Evolutionary conservation across 345 rosid species (phyloP).

Genomic region (Eucalyptus polyanthemos): DNA sequence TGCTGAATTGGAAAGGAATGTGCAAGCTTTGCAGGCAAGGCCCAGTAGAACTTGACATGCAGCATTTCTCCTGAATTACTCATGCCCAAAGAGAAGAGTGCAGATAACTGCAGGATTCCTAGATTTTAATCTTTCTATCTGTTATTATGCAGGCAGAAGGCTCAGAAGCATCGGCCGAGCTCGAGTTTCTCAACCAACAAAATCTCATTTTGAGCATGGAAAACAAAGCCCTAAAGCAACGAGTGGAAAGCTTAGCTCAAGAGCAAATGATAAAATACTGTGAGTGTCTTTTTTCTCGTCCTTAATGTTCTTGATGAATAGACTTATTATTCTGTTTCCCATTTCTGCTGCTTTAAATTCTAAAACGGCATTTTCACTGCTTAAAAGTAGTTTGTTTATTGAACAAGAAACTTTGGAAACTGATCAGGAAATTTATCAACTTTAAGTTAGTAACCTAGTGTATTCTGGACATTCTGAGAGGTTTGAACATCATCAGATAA

Average conservation of each 20-base stretch:
- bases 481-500: neutral
- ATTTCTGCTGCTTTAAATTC: neutral
- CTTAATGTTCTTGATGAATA: neutral
- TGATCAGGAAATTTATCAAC: neutral
- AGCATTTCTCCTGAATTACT: neutral
- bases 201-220: constrained; percentile 83
- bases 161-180: constrained; percentile 75
- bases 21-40: constrained; percentile 88
- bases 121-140: neutral
- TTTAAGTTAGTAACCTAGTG: neutral
- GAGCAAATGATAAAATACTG: constrained; percentile 76
- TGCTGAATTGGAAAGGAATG: constrained; percentile 96
- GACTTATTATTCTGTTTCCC: neutral
- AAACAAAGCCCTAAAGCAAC: constrained; percentile 78
- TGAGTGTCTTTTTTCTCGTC: constrained; percentile 19
- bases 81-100: neutral
- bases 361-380: neutral
- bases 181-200: constrained; percentile 76
- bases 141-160: constrained; percentile 54
- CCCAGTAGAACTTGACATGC: neutral
- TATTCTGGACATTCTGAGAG: neutral
- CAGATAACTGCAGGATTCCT: neutral
- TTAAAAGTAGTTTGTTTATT: neutral
- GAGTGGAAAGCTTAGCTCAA: constrained; percentile 68
- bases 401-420: neutral